Conservation (phyloP, 306 rosid species). For the Prunus campanulata region DNA sequence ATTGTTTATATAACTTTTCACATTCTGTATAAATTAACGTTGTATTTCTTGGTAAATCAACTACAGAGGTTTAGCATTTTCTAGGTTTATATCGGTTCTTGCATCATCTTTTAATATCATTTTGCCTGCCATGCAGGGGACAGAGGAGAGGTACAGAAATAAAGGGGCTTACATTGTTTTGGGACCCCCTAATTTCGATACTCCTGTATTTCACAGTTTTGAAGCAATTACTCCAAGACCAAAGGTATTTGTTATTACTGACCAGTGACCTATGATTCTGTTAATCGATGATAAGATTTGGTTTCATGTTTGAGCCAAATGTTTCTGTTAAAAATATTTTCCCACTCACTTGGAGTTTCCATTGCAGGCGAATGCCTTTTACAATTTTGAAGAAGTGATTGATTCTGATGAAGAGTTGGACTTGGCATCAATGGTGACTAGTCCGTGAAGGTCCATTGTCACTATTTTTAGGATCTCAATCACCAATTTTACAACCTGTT, state of each 20-base stretch:
- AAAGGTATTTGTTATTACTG: conserved; percentile 40
- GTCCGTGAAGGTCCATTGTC: conserved; percentile 20
- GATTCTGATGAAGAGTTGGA: conserved; percentile 90
- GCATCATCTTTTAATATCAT: not conserved
- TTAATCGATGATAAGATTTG: not conserved
- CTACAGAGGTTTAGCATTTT: not conserved
- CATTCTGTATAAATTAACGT: not conserved
- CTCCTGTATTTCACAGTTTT: conserved; percentile 66
- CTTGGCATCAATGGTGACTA: conserved; percentile 71
- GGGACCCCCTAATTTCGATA: conserved; percentile 69
- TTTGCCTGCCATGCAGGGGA: conserved; percentile 48
- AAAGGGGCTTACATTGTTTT: conserved; percentile 82
- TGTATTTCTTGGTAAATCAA: not conserved
- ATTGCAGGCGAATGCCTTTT: conserved; percentile 64
- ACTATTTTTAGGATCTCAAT: not conserved
- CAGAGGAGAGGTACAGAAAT: conserved; percentile 64
- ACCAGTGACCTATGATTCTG: not conserved
- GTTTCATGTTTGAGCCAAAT: not conserved
- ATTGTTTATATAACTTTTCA: not conserved
- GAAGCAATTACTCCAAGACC: conserved; percentile 81
- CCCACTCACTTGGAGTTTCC: not conserved
- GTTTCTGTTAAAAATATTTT: not conserved
- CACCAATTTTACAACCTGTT: not conserved
- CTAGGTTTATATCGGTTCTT: not conserved
- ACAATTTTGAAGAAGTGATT: conserved; percentile 64